Percentiles rank a stretch among this genome's conserved stretches.
These are phyloP conservation scores for Papiliotrema laurentii DNA, from an alignment of 1,284 basidiomycete genomes.

Conservation along the genomic window DNA sequence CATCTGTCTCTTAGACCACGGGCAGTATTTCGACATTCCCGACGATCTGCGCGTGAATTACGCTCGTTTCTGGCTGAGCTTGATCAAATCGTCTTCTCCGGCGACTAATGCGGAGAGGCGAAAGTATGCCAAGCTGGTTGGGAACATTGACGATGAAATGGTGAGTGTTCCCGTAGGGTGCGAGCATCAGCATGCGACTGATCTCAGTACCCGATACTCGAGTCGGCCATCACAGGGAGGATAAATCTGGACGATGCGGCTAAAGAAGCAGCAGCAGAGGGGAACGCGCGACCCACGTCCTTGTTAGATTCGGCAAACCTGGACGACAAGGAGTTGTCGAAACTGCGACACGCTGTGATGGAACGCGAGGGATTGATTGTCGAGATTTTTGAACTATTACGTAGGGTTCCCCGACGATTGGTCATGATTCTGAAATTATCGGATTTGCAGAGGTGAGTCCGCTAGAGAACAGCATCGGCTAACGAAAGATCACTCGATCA, in stretches of 20 bases:
- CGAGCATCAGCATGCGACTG: conserved; percentile 4
- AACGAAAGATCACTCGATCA: conserved; percentile 47
- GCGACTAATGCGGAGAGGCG: conserved; percentile 62
- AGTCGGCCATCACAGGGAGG: conserved; percentile 75
- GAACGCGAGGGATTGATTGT: conserved; percentile 72
- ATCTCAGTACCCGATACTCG: conserved; percentile 55
- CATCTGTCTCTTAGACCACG: conserved; percentile 86
- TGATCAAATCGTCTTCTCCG: conserved; percentile 68
- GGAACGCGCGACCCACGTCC: conserved; percentile 56
- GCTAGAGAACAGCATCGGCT: background rate
- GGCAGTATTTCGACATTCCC: conserved; percentile 79
- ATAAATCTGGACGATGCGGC: conserved; percentile 42
- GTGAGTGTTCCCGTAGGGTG: conserved; percentile 53
- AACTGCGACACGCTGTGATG: conserved; percentile 60
- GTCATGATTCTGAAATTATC: conserved; percentile 46
- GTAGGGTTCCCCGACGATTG: conserved; percentile 65
- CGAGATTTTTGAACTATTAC: conserved; percentile 76
- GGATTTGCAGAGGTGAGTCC: conserved; percentile 66
- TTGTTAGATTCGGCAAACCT: conserved; percentile 67
- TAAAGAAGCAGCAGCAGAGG: conserved; percentile 1
- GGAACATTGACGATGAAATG: conserved; percentile 80
- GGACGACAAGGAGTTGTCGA: conserved; percentile 71
- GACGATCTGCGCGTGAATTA: conserved; percentile 62
- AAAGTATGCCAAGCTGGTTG: conserved; percentile 81
- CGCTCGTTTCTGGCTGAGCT: conserved; percentile 70